Conservation (phyloP, 2,329 filamentous ascomycete genomes). For the Remersonia thermophila region DNA sequence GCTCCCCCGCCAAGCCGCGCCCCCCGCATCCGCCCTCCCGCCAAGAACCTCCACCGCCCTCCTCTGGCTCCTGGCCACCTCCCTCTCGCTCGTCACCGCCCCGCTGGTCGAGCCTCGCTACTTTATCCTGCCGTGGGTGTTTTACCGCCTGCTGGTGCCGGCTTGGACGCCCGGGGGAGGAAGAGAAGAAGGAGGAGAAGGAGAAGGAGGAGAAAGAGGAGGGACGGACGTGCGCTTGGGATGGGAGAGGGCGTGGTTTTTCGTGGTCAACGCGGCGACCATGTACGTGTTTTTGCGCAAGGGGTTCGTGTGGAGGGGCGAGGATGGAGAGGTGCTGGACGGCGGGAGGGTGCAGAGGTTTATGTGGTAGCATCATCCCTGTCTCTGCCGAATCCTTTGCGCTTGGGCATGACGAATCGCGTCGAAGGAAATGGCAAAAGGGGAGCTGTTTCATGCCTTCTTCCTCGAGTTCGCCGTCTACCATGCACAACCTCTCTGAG, state of each 20-base stretch:
- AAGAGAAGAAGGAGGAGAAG: not conserved
- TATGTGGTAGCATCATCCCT: constrained; percentile 50
- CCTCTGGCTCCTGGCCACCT: constrained; percentile 53
- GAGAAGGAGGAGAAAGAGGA: not conserved
- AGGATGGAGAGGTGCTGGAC: constrained; percentile 40
- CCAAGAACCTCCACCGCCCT: constrained; percentile 39
- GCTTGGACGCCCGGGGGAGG: constrained; percentile 22
- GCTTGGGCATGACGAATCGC: too few species aligned
- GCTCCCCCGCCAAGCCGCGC: constrained; percentile 15
- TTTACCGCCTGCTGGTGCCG: constrained; percentile 77
- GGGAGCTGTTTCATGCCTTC: too few species aligned
- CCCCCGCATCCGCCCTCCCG: constrained; percentile 17
- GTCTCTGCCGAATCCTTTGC: too few species aligned
- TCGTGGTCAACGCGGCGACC: constrained; percentile 51
- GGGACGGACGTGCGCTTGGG: too few species aligned
- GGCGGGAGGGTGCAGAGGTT: constrained; percentile 57
- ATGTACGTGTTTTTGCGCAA: constrained; percentile 59
- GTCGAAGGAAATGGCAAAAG: too few species aligned
- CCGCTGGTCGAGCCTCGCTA: constrained; percentile 92
- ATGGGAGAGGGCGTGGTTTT: constrained; percentile 57
- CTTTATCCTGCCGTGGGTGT: constrained; percentile 88
- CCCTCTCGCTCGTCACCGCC: constrained; percentile 71
- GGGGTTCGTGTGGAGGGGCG: constrained; percentile 53
- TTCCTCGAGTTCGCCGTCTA: too few species aligned
- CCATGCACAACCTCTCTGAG: too few species aligned